These are phyloP conservation scores for Dendrobium officinale DNA, from an alignment of 106 monocot genomes.

Conservation along the genomic window DNA sequence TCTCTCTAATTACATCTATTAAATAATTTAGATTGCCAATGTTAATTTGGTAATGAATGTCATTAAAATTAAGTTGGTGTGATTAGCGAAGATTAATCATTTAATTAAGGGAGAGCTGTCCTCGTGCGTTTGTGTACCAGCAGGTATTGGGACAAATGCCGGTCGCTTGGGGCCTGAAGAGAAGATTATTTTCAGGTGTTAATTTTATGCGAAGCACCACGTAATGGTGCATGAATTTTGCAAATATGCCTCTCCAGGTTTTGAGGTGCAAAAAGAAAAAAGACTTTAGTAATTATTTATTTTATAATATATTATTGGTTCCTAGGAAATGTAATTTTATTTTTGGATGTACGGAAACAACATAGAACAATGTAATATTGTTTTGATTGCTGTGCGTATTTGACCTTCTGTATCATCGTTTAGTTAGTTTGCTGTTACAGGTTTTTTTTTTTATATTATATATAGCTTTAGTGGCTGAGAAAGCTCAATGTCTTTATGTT, in stretches of 20 bases:
- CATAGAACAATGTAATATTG: not conserved
- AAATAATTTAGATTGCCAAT: not conserved
- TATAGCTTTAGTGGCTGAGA: too few relatives aligned
- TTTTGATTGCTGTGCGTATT: not conserved
- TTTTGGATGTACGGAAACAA: not conserved
- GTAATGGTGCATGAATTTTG: not conserved
- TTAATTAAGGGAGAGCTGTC: not conserved
- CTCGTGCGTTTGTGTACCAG: not conserved
- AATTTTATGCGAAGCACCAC: conserved; percentile 1
- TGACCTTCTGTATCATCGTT: not conserved
- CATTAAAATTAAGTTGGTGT: not conserved
- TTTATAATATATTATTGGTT: not conserved
- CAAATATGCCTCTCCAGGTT: conserved; percentile 2
- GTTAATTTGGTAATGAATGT: not conserved
- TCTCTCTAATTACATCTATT: too few relatives aligned
- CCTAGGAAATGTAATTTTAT: not conserved
- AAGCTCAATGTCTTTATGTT: too few relatives aligned
- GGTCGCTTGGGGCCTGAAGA: not conserved
- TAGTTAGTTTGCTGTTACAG: not conserved
- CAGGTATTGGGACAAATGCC: not conserved
- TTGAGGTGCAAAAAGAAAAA: not conserved
- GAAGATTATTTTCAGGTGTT: not conserved
- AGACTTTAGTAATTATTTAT: not conserved
- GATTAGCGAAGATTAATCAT: not conserved
- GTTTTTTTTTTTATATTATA: too few relatives aligned